A percentile compares a stretch with the other conserved stretches of the same genome.
Conservation (phyloP, 345 rosid species). For the Salix arbutifolia region DNA sequence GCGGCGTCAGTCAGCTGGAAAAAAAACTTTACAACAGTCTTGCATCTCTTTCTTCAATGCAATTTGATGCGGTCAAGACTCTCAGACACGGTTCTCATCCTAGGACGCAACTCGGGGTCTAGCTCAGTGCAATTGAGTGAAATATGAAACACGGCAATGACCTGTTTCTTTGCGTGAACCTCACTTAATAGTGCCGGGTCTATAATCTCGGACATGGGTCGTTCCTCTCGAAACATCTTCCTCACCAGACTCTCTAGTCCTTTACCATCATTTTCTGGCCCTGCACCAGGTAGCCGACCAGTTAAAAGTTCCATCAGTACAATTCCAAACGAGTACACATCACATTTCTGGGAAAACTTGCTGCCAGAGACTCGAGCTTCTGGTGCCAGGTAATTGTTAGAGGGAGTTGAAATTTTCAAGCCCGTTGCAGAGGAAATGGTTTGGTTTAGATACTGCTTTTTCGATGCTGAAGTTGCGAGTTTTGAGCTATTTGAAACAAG, state of each 20-base stretch:
- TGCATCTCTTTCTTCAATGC: constrained; percentile 22
- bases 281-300: constrained; percentile 53
- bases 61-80: constrained; percentile 63
- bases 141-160: constrained; percentile 58
- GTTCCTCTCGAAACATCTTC: constrained; percentile 62
- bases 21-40: constrained; percentile 19
- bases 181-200: constrained; percentile 58
- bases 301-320: constrained; percentile 83
- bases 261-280: constrained; percentile 54
- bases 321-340: constrained; percentile 83
- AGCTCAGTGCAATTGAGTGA: constrained; percentile 85
- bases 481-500: constrained; percentile 46
- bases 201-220: constrained; percentile 65
- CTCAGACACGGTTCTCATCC: constrained; percentile 82
- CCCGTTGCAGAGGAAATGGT: constrained; percentile 37
- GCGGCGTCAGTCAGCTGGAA: background rate
- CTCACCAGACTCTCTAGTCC: constrained; percentile 62
- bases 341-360: constrained; percentile 79
- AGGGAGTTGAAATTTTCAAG: constrained; percentile 44
- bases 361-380: constrained; percentile 63
- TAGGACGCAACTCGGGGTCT: constrained; percentile 84
- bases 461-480: constrained; percentile 38
- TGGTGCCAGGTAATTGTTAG: constrained; percentile 62
- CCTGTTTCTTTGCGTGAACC: constrained; percentile 67
- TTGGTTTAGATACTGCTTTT: constrained; percentile 41